Evolutionary conservation across 2,329 filamentous ascomycete species (phyloP), one percentile per base, ranked within the genome.

Genomic region (Amesomyces nigricolor): DNA sequence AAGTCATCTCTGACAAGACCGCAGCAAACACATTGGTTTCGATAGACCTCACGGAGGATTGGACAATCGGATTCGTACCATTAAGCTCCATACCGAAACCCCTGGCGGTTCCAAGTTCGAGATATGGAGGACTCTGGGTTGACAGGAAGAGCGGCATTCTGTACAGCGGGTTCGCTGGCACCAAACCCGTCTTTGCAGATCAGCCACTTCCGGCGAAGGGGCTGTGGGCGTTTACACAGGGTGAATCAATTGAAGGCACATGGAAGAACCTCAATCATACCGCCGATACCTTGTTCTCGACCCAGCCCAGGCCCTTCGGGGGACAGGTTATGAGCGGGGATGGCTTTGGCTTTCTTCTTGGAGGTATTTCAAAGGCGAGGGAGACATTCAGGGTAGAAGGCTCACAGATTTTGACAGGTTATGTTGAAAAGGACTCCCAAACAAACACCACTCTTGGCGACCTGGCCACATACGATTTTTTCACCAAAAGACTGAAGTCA

Each of bases 131-230:
- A 6, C 53, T 64, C 17, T 64, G 59, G 61, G 58, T 59, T 17
- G 57, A 62, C 50, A 45, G 56, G 26, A 47, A 42, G 13, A 46
- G 45, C 3, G 51, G 54, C 7, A 16, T 53, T 5, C 40, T 64
- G 7, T 63, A 64, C 39, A 61, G 53, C 8, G 62, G 59, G 3
- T 62, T 64, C 45, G 51, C 59, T 9, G 61, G 62, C 3, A 42
- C 37, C 26, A 47, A 44, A 8, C 53, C 62, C 1, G 19, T n/a
- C 2, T 62, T 62, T 30, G 58, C 57, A 7, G 53, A 60, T n/a
- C 39, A 30, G 1, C 49, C 48, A 9, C 38, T 26, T 29, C 56
- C 51, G 13, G 47, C 59, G 4, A 57, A 54, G 11, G 59, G 61
- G 1, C 50, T 64, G 5, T 64, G 61, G 62, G 61, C 60, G 4